phyloP scores from a whole-genome alignment of 805 yeast genomes.

The Novakomyces olei region DNA sequence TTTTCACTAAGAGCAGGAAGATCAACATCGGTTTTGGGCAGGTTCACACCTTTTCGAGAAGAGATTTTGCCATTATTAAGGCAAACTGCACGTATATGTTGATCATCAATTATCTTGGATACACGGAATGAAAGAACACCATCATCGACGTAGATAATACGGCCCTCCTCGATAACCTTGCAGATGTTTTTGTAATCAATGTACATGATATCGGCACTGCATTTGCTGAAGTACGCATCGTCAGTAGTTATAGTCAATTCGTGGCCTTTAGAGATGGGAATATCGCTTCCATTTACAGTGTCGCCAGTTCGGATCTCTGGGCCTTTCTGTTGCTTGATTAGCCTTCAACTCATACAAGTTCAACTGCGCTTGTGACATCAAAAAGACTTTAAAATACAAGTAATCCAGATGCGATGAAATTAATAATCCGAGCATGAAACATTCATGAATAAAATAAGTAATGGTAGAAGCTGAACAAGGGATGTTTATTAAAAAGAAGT shows the following conservation, averaged over 20 bases:
- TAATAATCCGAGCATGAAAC: too few species aligned
- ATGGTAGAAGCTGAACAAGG: too few species aligned
- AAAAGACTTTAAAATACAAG: too few species aligned
- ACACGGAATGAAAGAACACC: conserved; percentile 95
- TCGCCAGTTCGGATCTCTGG: conserved; percentile 99
- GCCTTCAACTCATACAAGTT: too few species aligned
- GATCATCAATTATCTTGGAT: conserved; percentile 51
- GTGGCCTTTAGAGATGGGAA: conserved; percentile 63
- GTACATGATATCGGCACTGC: conserved; percentile 66
- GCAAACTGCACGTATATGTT: conserved; percentile 68
- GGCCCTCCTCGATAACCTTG: conserved; percentile 73
- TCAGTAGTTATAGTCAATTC: conserved; percentile 89
- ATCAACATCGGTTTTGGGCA: conserved; percentile 97
- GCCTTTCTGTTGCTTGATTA: too few species aligned
- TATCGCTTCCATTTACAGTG: conserved; percentile 60
- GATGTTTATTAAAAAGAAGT: too few species aligned
- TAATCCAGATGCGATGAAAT: too few species aligned
- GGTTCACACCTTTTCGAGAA: conserved; percentile 97
- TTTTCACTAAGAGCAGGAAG: conserved; percentile 94
- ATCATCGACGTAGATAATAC: conserved; percentile 84
- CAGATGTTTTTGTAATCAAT: conserved; percentile 92
- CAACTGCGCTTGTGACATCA: too few species aligned
- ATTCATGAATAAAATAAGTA: too few species aligned
- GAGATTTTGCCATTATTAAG: conserved; percentile 88
- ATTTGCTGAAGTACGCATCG: conserved; percentile 44